A percentile compares a stretch with the other conserved stretches of the same genome.
Conservation (phyloP, 495 filamentous ascomycete genomes). For the Mycothermus thermophilus region DNA sequence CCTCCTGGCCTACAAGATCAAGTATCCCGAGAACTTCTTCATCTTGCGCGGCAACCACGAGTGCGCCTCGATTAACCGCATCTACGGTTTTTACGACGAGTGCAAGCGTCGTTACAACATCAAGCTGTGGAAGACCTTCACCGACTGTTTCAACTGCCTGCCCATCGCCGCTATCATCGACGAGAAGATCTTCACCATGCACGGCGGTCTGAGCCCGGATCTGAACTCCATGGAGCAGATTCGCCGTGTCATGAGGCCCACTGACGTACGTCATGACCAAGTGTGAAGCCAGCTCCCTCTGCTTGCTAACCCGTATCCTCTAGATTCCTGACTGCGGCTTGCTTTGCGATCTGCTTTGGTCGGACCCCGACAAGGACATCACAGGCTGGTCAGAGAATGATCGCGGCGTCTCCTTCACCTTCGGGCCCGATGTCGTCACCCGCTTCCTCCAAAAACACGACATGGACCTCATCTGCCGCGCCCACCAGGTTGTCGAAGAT, state of each 20-base stretch:
- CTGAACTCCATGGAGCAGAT: slow-evolving; percentile 99
- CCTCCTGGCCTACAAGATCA: slow-evolving; percentile 98
- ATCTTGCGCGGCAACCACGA: slow-evolving; percentile 97
- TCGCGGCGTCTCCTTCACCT: slow-evolving; percentile 95
- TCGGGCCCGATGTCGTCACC: slow-evolving; percentile 96
- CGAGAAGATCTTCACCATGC: slow-evolving; percentile 99
- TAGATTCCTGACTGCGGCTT: slow-evolving; percentile 98
- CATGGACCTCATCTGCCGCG: slow-evolving; percentile 98
- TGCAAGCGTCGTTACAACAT: slow-evolving; percentile 99
- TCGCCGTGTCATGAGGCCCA: slow-evolving; percentile 94
- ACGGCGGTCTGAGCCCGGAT: slow-evolving; percentile 92
- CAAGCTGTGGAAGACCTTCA: slow-evolving; percentile 99
- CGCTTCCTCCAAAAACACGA: slow-evolving; percentile 99
- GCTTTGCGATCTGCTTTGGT: slow-evolving; percentile 95
- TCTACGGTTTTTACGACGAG: slow-evolving; percentile 99
- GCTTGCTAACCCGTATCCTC: too few species aligned
- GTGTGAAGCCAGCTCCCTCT: too few species aligned
- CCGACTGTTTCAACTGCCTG: slow-evolving; percentile 98
- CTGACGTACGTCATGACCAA: slow-evolving; percentile 53
- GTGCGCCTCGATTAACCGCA: slow-evolving; percentile 98
- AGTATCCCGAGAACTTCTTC: slow-evolving; percentile 99
- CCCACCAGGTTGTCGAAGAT: slow-evolving; percentile 97
- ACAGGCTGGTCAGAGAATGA: slow-evolving; percentile 99
- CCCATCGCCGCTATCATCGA: slow-evolving; percentile 99
- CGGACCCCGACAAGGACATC: slow-evolving; percentile 98